Evolutionary conservation across 2,329 filamentous ascomycete genomes (phyloP).

Genomic region (Trichoderma sp.): DNA sequence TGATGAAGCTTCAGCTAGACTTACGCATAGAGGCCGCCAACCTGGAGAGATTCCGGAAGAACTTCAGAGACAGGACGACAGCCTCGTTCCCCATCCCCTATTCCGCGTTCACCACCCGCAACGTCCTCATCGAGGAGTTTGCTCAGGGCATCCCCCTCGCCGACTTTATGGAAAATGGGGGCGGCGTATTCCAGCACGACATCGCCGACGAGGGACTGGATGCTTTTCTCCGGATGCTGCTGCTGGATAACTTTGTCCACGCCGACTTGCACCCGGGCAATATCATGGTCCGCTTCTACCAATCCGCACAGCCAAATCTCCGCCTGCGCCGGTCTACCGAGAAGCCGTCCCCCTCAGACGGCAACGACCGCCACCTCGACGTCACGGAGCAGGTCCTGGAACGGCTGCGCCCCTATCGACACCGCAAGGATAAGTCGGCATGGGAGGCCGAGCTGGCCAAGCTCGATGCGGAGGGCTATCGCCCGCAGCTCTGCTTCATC

Average conservation of each 20-base stretch:
- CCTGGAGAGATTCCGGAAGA: conserved; percentile 80
- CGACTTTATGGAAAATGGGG: conserved; percentile 87
- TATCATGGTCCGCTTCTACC: conserved; percentile 99
- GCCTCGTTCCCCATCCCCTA: conserved; percentile 98
- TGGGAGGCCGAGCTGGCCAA: conserved; percentile 76
- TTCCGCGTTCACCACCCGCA: conserved; percentile 85
- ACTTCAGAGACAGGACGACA: conserved; percentile 86
- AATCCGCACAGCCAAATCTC: conserved; percentile 72
- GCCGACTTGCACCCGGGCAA: conserved; percentile 96
- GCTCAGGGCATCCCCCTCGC: conserved; percentile 90
- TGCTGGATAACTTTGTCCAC: conserved; percentile 97
- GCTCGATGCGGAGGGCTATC: conserved; percentile 84
- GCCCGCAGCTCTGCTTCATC: conserved; percentile 95
- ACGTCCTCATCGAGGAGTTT: conserved; percentile 93
- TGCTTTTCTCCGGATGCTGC: conserved; percentile 92
- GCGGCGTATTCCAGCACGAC: conserved; percentile 88
- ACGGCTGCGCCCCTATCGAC: conserved; percentile 72
- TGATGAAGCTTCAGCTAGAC: conserved; percentile 98
- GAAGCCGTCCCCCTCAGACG: conserved; percentile 41
- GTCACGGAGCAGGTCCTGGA: conserved; percentile 86
- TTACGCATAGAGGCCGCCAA: conserved; percentile 94
- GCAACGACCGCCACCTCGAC: conserved; percentile 58
- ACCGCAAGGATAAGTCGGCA: conserved; percentile 61
- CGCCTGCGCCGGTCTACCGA: conserved; percentile 37
- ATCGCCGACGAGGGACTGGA: conserved; percentile 95